Percentiles rank a stretch among this genome's conserved stretches.
phyloP scores from a whole-genome alignment of 2,329 filamentous ascomycete species.

The Metarhizium brunneum region DNA sequence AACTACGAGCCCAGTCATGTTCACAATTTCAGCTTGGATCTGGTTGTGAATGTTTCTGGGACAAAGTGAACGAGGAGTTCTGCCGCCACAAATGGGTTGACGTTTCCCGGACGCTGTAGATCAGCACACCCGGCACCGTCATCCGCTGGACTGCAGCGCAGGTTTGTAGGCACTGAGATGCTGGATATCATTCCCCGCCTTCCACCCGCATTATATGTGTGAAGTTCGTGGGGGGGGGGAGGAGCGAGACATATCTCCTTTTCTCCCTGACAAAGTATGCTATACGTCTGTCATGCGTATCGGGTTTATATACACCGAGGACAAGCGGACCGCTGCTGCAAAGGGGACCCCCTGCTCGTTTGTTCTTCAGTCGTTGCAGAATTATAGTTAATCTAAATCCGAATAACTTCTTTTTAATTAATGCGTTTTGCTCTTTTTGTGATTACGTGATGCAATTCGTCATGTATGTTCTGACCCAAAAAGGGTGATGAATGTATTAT shows the following conservation, averaged over 20 bases:
- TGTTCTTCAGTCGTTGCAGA: slow-evolving; percentile 25
- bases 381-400: slow-evolving; percentile 33
- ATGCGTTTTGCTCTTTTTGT: neutral
- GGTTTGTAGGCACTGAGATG: slow-evolving; percentile 19
- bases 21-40: neutral
- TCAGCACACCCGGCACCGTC: slow-evolving; percentile 12
- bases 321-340: slow-evolving; percentile 24
- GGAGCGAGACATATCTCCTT: neutral
- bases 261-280: neutral
- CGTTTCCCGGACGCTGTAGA: slow-evolving; percentile 8
- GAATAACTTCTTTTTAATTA: slow-evolving; percentile 4
- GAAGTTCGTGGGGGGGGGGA: neutral
- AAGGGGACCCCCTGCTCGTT: slow-evolving; percentile 25
- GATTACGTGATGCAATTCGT: no score
- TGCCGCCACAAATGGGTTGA: slow-evolving; percentile 10
- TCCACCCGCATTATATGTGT: neutral
- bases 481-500: no score
- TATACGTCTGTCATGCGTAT: slow-evolving; percentile 14
- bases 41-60: neutral
- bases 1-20: neutral
- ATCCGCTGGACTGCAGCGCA: slow-evolving; percentile 13
- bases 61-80: neutral
- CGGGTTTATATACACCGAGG: slow-evolving; percentile 14
- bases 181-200: slow-evolving; percentile 17
- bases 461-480: no score